These are phyloP conservation scores for Fusarium agapanthi DNA, from an alignment of 2,329 filamentous ascomycete species.

Conservation along the genomic window DNA sequence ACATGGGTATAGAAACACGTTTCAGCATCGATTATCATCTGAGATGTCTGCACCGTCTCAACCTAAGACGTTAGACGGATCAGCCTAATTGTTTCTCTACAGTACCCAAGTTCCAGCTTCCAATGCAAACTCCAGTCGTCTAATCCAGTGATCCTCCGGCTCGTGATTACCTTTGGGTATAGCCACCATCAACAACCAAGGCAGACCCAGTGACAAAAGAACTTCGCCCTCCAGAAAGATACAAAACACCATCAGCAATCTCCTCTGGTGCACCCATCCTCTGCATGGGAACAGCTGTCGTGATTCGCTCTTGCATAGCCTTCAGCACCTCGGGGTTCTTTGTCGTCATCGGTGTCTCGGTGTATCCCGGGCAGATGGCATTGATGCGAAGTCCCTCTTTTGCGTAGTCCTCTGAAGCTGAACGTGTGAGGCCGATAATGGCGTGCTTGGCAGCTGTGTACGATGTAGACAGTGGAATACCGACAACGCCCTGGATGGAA, in stretches of 20 bases:
- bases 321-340: conserved; percentile 39
- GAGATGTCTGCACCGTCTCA: background rate
- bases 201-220: conserved; percentile 35
- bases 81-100: background rate
- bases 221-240: conserved; percentile 36
- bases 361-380: conserved; percentile 46
- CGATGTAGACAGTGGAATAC: conserved; percentile 23
- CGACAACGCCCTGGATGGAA: conserved; percentile 30
- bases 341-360: conserved; percentile 44
- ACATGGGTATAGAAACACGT: background rate
- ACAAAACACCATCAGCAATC: conserved; percentile 44
- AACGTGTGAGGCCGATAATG: conserved; percentile 36
- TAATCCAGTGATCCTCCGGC: fast-evolving
- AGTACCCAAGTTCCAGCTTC: too few species aligned
- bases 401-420: conserved; percentile 54
- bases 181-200: conserved; percentile 29
- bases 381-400: conserved; percentile 52
- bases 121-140: too few species aligned
- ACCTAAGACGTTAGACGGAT: background rate
- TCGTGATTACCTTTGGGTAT: conserved; percentile 22
- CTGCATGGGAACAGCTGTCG: conserved; percentile 40
- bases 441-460: conserved; percentile 34
- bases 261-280: conserved; percentile 42
- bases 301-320: conserved; percentile 40
- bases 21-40: background rate